Conservation (phyloP, 768 basidiomycete species). For the Cystofilobasidium capitatum region DNA sequence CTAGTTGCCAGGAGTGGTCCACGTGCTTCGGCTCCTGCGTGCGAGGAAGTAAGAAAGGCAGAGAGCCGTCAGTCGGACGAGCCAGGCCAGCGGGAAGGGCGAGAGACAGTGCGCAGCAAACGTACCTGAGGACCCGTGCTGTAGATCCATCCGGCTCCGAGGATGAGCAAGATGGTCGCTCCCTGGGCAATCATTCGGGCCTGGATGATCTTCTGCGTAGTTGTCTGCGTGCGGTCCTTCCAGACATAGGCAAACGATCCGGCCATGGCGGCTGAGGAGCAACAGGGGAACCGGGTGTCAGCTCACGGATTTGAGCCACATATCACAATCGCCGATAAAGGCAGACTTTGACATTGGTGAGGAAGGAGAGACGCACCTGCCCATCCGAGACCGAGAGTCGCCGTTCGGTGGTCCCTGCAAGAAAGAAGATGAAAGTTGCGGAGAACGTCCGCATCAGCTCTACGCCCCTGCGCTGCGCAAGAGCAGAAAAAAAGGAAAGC, state of each 20-base stretch:
- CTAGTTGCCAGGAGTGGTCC: neutral
- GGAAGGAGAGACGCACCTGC: conserved; percentile 6
- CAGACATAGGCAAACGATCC: conserved; percentile 14
- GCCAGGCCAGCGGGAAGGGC: neutral
- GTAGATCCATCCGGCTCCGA: conserved; percentile 1
- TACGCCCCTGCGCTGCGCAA: neutral
- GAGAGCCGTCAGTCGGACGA: neutral
- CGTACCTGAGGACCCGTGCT: neutral
- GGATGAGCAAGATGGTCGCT: conserved; percentile 8
- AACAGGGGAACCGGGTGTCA: neutral
- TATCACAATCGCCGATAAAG: neutral
- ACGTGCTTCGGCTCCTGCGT: neutral
- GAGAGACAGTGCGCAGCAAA: neutral
- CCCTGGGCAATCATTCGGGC: conserved; percentile 22
- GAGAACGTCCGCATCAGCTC: neutral
- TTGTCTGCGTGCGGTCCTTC: conserved; percentile 5
- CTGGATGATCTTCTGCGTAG: conserved; percentile 16
- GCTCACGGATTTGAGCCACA: too few species aligned
- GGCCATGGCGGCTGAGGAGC: conserved; percentile 7
- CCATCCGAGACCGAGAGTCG: conserved; percentile 7
- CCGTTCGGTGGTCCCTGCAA: conserved; percentile 6
- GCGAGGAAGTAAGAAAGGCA: neutral
- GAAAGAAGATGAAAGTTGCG: neutral
- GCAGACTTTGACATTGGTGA: neutral
- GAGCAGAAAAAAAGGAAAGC: neutral